These are phyloP conservation scores for Zancudomyces culisetae DNA, from an alignment of 371 early-diverging fungal genomes.

Conservation along the genomic window DNA sequence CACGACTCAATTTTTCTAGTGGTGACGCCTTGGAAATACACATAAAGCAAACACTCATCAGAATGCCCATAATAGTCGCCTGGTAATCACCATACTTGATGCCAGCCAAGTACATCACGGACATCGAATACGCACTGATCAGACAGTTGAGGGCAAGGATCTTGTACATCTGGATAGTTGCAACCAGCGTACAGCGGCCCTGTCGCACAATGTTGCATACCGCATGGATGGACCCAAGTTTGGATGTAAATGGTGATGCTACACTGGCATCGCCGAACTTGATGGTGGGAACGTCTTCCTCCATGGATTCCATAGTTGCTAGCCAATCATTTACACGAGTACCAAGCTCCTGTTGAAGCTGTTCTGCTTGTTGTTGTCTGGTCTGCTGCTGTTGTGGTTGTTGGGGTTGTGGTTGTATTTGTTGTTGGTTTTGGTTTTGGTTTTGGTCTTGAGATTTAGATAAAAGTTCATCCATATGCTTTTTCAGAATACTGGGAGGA, in stretches of 20 bases:
- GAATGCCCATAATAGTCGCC: constrained; percentile 88
- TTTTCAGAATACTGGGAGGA: constrained; percentile 42
- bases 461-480: constrained; percentile 18
- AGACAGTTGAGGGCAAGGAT: constrained; percentile 97
- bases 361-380: background rate
- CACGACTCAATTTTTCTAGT: constrained; percentile 65
- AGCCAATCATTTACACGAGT: constrained; percentile 22
- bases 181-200: constrained; percentile 96
- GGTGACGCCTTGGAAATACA: constrained; percentile 86
- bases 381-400: background rate
- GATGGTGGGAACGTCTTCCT: constrained; percentile 83
- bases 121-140: constrained; percentile 94
- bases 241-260: constrained; percentile 99
- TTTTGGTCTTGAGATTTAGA: too few relatives aligned
- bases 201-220: constrained; percentile 92
- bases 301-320: constrained; percentile 56
- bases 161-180: constrained; percentile 99
- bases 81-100: constrained; percentile 98
- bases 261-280: constrained; percentile 99
- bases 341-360: constrained; percentile 13
- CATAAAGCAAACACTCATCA: constrained; percentile 96
- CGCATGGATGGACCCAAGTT: constrained; percentile 78
- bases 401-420: constrained; percentile 5
- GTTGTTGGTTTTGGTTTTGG: constrained; percentile 8
- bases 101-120: constrained; percentile 94